A percentile compares a stretch with the other conserved stretches of the same genome.
phyloP scores from a whole-genome alignment of 768 basidiomycete genomes.

The Scleroderma bovista region DNA sequence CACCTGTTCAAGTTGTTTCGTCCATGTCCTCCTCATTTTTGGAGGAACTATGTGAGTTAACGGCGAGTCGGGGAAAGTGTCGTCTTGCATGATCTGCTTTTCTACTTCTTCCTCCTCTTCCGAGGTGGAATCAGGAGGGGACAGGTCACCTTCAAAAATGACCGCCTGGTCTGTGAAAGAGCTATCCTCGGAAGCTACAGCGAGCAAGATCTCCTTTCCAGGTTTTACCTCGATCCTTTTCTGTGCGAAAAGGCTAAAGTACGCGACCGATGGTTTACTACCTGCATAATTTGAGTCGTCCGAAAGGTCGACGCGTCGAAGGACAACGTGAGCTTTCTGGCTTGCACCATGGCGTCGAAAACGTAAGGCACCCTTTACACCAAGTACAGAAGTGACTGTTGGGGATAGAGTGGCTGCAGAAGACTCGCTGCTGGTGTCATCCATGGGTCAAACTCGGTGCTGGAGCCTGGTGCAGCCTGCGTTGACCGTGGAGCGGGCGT shows the following conservation, averaged over 20 bases:
- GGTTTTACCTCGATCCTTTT: constrained; percentile 68
- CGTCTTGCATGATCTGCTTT: constrained; percentile 36
- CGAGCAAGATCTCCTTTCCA: constrained; percentile 64
- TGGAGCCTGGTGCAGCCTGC: constrained; percentile 10
- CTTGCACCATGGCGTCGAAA: constrained; percentile 61
- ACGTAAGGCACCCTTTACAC: constrained; percentile 56
- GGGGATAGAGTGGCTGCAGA: constrained; percentile 23
- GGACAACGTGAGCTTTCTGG: constrained; percentile 63
- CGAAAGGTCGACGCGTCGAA: constrained; percentile 52
- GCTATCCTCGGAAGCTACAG: constrained; percentile 49
- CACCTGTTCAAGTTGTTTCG: constrained; percentile 42
- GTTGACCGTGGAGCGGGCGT: constrained; percentile 7
- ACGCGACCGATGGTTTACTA: constrained; percentile 36
- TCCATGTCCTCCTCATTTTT: constrained; percentile 62
- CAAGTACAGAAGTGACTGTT: constrained; percentile 50
- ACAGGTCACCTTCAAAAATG: constrained; percentile 50
- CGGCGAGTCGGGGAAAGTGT: constrained; percentile 32
- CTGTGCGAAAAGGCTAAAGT: constrained; percentile 61
- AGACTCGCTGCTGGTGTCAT: constrained; percentile 35
- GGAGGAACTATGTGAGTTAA: constrained; percentile 45
- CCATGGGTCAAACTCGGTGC: constrained; percentile 22
- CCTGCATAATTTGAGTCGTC: constrained; percentile 42
- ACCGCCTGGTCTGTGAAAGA: constrained; percentile 52
- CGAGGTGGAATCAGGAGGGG: constrained; percentile 25
- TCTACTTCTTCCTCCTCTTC: constrained; percentile 37